Percentiles rank a stretch among this genome's conserved stretches.
phyloP scores from a whole-genome alignment of 2,329 filamentous ascomycete genomes.

The Aspergillus nomiae region DNA sequence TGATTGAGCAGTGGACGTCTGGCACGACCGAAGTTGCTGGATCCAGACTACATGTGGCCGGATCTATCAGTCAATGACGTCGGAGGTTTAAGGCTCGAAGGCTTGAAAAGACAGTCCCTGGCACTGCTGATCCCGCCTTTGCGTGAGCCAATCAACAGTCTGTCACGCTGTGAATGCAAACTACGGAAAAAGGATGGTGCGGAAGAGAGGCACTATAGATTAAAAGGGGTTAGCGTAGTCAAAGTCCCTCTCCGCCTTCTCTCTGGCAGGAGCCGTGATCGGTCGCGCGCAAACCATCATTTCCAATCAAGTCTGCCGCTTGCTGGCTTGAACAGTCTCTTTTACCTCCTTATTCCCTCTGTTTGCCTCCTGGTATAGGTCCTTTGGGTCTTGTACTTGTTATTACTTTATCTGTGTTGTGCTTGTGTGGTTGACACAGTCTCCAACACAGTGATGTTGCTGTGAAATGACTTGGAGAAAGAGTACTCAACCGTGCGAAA shows the following conservation, averaged over 20 bases:
- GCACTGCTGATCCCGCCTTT: slow-evolving; percentile 12
- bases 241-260: slow-evolving; percentile 36
- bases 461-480: slow-evolving; percentile 29
- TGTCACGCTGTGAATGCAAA: neutral
- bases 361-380: slow-evolving; percentile 4
- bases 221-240: slow-evolving; percentile 29
- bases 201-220: slow-evolving; percentile 22
- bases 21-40: neutral
- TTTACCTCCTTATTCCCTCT: slow-evolving; percentile 3
- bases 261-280: slow-evolving; percentile 39
- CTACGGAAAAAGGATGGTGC: slow-evolving; percentile 30
- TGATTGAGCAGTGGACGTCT: neutral
- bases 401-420: neutral
- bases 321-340: slow-evolving; percentile 16
- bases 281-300: slow-evolving; percentile 41
- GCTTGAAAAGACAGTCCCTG: neutral
- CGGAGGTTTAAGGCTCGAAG: slow-evolving; percentile 18
- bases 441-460: slow-evolving; percentile 29
- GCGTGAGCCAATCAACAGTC: slow-evolving; percentile 6
- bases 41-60: neutral
- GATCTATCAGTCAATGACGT: slow-evolving; percentile 34
- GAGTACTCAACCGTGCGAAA: slow-evolving; percentile 28
- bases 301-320: slow-evolving; percentile 22
- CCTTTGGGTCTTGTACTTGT: slow-evolving; percentile 1
- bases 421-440: slow-evolving; percentile 13